A percentile compares a stretch with the other conserved stretches of the same genome.
These are phyloP conservation scores for Aegilops umbellulata DNA, from an alignment of 176 grass and related monocot genomes.

Conservation along the genomic window DNA sequence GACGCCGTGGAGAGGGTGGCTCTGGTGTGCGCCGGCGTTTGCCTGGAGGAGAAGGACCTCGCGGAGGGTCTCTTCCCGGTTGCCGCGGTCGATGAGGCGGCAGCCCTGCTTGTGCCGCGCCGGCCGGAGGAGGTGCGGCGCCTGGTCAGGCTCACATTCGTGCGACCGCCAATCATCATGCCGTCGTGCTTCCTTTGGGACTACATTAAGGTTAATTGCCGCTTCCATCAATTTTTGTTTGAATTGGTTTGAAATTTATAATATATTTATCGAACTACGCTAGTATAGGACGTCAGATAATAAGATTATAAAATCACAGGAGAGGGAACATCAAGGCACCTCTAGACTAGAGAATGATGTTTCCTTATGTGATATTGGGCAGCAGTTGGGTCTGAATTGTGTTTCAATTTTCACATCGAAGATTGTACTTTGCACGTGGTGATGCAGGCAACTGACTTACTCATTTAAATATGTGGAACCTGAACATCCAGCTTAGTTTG, in stretches of 20 bases:
- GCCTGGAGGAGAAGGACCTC: constrained; percentile 88
- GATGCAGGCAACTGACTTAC: not conserved
- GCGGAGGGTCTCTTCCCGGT: constrained; percentile 71
- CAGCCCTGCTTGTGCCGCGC: constrained; percentile 63
- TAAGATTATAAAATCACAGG: not conserved
- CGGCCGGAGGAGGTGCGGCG: constrained; percentile 69
- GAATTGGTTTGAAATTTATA: not conserved
- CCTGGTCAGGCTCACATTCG: constrained; percentile 81
- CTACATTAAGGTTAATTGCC: constrained; percentile 63
- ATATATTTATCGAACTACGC: not conserved
- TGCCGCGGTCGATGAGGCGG: constrained; percentile 44
- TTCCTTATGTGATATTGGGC: not conserved
- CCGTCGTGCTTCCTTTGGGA: constrained; percentile 89
- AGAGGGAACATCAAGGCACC: not conserved
- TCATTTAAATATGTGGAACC: not conserved
- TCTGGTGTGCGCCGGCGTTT: constrained; percentile 75
- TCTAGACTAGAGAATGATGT: constrained; percentile 10
- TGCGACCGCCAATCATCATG: constrained; percentile 66
- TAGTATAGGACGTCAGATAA: not conserved
- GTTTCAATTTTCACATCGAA: not conserved
- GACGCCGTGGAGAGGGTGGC: constrained; percentile 50
- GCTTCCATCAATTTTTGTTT: not conserved
- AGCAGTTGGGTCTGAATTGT: not conserved
- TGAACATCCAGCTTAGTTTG: not conserved
- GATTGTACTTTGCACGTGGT: not conserved